Evolutionary conservation across 2,329 filamentous ascomycete species (phyloP).

Genomic region (Rutstroemia sp.): DNA sequence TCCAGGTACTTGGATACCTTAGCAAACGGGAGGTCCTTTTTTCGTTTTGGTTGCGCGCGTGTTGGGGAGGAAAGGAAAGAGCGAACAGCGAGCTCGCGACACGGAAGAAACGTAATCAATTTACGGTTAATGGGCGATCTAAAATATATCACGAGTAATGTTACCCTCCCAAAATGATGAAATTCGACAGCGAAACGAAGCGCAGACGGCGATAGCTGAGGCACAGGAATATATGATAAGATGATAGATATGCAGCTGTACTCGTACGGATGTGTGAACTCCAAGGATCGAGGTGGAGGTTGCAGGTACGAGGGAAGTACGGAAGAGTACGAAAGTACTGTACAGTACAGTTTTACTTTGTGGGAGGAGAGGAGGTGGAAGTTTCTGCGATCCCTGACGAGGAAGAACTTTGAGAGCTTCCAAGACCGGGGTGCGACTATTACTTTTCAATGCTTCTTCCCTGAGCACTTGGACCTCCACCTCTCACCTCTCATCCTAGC

Average conservation of each 20-base stretch:
- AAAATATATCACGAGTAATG: too few species aligned
- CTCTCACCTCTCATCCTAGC: too few species aligned
- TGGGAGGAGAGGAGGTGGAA: background rate
- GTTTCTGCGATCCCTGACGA: constrained; percentile 9
- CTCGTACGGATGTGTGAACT: background rate
- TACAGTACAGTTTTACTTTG: too few species aligned
- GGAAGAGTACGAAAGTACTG: too few species aligned
- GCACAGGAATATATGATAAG: background rate
- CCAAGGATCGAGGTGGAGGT: background rate
- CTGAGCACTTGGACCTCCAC: too few species aligned
- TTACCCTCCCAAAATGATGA: background rate
- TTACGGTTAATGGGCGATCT: too few species aligned
- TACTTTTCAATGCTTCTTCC: too few species aligned
- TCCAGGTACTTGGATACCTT: background rate
- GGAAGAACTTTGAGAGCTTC: background rate
- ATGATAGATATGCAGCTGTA: background rate
- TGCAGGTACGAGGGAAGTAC: background rate
- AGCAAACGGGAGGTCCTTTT: background rate
- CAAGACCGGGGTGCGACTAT: background rate
- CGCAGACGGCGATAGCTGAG: background rate
- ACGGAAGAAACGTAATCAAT: constrained; percentile 1
- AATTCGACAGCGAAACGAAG: background rate
- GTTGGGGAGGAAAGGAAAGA: background rate
- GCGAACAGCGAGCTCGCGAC: constrained; percentile 3
- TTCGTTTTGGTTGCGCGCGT: background rate